Evolutionary conservation across 495 filamentous ascomycete genomes (phyloP).

Genomic region (Amorphotheca resinae): DNA sequence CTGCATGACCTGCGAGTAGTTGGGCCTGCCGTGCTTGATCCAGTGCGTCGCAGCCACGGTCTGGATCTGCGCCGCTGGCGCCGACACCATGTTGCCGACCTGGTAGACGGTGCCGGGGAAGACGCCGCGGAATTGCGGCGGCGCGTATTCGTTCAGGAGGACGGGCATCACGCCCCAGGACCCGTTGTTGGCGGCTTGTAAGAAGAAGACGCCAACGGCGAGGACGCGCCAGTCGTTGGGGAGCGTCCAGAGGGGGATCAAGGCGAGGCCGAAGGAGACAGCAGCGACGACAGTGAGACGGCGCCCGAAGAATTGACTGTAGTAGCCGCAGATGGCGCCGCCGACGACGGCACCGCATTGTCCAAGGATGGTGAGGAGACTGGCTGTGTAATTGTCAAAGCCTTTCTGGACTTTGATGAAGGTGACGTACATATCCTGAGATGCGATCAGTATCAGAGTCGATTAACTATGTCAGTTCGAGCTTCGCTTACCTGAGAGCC

Average conservation of each 20-base stretch:
- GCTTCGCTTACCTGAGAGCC: background rate
- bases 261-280: slow-evolving; percentile 37
- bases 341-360: slow-evolving; percentile 64
- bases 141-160: slow-evolving; percentile 67
- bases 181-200: slow-evolving; percentile 70
- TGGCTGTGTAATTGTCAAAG: slow-evolving; percentile 44
- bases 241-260: slow-evolving; percentile 66
- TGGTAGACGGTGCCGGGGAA: slow-evolving; percentile 61
- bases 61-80: slow-evolving; percentile 58
- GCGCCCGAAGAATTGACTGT: slow-evolving; percentile 60
- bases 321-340: slow-evolving; percentile 57
- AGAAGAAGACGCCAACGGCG: slow-evolving; percentile 56
- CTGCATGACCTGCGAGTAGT: slow-evolving; percentile 57
- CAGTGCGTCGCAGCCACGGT: slow-evolving; percentile 30
- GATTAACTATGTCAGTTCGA: background rate
- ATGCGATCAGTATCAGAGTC: background rate
- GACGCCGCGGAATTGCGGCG: slow-evolving; percentile 57
- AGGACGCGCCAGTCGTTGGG: slow-evolving; percentile 42
- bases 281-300: slow-evolving; percentile 49
- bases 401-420: slow-evolving; percentile 59
- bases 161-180: slow-evolving; percentile 71
- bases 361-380: slow-evolving; percentile 48
- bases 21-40: slow-evolving; percentile 56
- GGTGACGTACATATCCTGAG: slow-evolving; percentile 56
- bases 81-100: slow-evolving; percentile 64